Conservation (phyloP, 2,329 filamentous ascomycete genomes). For the Penicillium sp. region DNA sequence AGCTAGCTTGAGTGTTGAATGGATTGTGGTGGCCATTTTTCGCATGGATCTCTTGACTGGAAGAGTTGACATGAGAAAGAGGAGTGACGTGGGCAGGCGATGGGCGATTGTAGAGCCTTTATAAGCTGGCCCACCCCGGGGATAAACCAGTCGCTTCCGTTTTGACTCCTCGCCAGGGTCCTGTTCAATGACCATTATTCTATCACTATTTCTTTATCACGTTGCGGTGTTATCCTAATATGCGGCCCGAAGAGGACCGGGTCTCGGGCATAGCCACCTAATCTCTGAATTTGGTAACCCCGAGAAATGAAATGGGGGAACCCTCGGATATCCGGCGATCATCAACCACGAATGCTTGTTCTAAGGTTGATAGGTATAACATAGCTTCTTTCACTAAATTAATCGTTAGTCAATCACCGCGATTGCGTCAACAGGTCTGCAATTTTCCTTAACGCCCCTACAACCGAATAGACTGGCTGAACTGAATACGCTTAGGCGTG, state of each 20-base stretch:
- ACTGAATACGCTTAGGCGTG: too few relatives aligned
- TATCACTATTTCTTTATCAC: neutral
- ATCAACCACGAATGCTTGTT: neutral
- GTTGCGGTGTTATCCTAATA: neutral
- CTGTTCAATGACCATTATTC: neutral
- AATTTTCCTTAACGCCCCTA: too few relatives aligned
- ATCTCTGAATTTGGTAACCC: neutral
- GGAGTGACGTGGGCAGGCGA: neutral
- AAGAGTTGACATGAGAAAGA: neutral
- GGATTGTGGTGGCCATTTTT: slow-evolving; percentile 18
- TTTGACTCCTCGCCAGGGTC: neutral
- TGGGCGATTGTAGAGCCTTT: neutral
- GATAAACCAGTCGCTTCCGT: neutral
- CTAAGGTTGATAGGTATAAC: too few relatives aligned
- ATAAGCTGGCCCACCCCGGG: neutral
- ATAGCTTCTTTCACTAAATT: too few relatives aligned
- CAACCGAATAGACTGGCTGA: too few relatives aligned
- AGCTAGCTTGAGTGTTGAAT: slow-evolving; percentile 51
- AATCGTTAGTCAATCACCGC: too few relatives aligned
- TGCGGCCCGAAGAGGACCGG: neutral
- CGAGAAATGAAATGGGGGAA: neutral
- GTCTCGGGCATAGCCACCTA: neutral
- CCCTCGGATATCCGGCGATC: neutral
- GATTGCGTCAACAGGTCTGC: too few relatives aligned
- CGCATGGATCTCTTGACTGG: neutral